Evolutionary conservation across 805 yeast species (phyloP).

Genomic region (Spathaspora boniae): DNA sequence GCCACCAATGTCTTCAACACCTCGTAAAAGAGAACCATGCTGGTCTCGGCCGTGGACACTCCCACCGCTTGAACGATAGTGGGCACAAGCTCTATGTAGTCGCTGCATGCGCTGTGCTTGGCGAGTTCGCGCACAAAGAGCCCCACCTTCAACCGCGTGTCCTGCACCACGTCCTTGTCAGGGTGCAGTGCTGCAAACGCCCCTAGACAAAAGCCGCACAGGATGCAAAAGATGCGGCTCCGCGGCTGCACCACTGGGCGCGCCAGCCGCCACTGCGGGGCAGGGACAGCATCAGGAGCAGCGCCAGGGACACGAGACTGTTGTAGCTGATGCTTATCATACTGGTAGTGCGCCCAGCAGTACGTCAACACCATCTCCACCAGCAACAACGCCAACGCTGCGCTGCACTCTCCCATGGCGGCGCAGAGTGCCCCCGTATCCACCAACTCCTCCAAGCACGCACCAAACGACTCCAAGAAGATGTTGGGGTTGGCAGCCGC

Average conservation of each 20-base stretch:
- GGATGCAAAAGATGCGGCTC: conserved; percentile 25
- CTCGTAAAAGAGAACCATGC: conserved; percentile 25
- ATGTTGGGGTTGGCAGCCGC: conserved; percentile 17
- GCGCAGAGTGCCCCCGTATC: conserved; percentile 35
- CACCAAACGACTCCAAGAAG: conserved; percentile 22
- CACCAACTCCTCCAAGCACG: conserved; percentile 36
- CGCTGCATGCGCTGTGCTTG: conserved; percentile 21
- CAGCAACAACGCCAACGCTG: conserved; percentile 24
- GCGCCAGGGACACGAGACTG: conserved; percentile 11
- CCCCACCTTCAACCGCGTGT: conserved; percentile 14
- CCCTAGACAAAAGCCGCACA: conserved; percentile 34
- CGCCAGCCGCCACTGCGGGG: conserved; percentile 28
- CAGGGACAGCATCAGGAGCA: too few species aligned
- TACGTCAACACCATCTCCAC: conserved; percentile 42
- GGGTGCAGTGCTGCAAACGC: conserved; percentile 8
- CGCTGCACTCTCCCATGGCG: conserved; percentile 18
- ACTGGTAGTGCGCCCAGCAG: conserved; percentile 46
- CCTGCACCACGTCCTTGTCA: conserved; percentile 3
- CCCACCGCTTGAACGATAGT: conserved; percentile 33
- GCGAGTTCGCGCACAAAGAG: conserved; percentile 13
- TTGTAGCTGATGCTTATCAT: conserved; percentile 6
- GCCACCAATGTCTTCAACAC: conserved; percentile 18
- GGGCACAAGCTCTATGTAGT: conserved; percentile 28
- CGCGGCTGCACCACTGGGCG: conserved; percentile 30
- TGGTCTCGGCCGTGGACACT: conserved; percentile 13